phyloP scores from a whole-genome alignment of 179 eudicot species.

The Beta corolliflora region DNA sequence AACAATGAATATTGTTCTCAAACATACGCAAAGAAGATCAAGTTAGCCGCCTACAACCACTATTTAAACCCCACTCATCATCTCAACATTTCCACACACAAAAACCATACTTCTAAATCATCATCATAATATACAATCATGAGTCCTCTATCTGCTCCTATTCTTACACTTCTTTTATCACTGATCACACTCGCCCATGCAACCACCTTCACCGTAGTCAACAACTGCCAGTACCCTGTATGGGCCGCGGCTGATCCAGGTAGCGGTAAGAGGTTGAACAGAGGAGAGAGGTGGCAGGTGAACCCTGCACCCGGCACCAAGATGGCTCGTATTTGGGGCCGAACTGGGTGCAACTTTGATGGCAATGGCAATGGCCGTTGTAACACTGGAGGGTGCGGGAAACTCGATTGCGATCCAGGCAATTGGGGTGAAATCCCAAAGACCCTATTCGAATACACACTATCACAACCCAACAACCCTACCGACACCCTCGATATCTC shows the following conservation, averaged over 20 bases:
- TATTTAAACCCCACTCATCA: conserved; percentile 24
- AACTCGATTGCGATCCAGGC: conserved; percentile 9
- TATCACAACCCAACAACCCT: conserved; percentile 37
- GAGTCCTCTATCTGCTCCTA: neutral
- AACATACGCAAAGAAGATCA: neutral
- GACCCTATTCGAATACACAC: conserved; percentile 49
- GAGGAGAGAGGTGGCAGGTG: conserved; percentile 43
- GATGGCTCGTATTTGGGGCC: conserved; percentile 53
- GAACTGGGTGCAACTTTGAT: conserved; percentile 50
- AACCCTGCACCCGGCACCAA: conserved; percentile 43
- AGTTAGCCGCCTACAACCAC: conserved; percentile 5
- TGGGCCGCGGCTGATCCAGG: conserved; percentile 60
- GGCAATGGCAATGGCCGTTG: conserved; percentile 42
- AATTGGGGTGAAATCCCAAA: conserved; percentile 41
- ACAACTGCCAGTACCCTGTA: conserved; percentile 37
- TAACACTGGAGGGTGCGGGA: conserved; percentile 40
- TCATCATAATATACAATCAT: neutral
- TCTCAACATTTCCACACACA: conserved; percentile 11
- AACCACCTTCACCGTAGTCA: conserved; percentile 32
- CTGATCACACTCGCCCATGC: conserved; percentile 15
- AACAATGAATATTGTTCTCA: neutral
- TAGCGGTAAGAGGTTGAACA: conserved; percentile 40
- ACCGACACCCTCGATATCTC: conserved; percentile 50
- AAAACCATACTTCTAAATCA: neutral
- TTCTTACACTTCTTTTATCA: neutral